These are phyloP conservation scores for Fusarium siculi DNA, from an alignment of 2,329 filamentous ascomycete species.

Conservation along the genomic window DNA sequence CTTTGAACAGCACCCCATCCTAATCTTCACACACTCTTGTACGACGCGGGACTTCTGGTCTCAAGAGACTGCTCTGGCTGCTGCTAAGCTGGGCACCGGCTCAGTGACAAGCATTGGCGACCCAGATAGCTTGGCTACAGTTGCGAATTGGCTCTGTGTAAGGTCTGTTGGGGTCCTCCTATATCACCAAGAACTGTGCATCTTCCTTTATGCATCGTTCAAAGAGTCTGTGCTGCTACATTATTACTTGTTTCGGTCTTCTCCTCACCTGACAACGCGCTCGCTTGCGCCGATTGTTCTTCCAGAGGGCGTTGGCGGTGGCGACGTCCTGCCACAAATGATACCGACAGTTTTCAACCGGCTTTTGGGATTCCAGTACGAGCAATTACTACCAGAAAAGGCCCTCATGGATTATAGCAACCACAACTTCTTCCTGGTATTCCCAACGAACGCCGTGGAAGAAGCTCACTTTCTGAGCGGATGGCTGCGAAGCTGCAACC, in stretches of 20 bases:
- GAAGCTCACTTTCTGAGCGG: conserved; percentile 53
- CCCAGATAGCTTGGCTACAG: conserved; percentile 35
- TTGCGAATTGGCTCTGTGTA: conserved; percentile 50
- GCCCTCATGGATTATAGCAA: conserved; percentile 30
- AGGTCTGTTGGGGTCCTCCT: conserved; percentile 52
- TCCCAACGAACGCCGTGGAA: conserved; percentile 53
- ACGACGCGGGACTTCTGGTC: conserved; percentile 48
- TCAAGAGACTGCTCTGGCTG: conserved; percentile 7
- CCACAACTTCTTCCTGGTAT: conserved; percentile 59
- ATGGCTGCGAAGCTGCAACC: conserved; percentile 57
- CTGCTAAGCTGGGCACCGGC: conserved; percentile 38
- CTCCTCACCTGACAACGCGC: conserved; percentile 19
- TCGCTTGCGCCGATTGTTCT: conserved; percentile 43
- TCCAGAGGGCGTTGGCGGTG: background rate
- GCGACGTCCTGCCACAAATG: conserved; percentile 28
- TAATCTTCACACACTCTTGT: conserved; percentile 52
- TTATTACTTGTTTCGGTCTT: conserved; percentile 53
- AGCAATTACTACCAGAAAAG: conserved; percentile 42
- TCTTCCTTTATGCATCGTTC: conserved; percentile 53
- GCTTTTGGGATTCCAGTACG: conserved; percentile 48
- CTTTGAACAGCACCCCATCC: conserved; percentile 37
- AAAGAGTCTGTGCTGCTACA: conserved; percentile 37
- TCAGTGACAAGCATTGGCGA: conserved; percentile 22
- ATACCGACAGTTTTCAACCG: conserved; percentile 41
- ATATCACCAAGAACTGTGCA: conserved; percentile 45